These are phyloP conservation scores for Guadua angustifolia DNA, from an alignment of 176 grass and related monocot species.

Conservation along the genomic window DNA sequence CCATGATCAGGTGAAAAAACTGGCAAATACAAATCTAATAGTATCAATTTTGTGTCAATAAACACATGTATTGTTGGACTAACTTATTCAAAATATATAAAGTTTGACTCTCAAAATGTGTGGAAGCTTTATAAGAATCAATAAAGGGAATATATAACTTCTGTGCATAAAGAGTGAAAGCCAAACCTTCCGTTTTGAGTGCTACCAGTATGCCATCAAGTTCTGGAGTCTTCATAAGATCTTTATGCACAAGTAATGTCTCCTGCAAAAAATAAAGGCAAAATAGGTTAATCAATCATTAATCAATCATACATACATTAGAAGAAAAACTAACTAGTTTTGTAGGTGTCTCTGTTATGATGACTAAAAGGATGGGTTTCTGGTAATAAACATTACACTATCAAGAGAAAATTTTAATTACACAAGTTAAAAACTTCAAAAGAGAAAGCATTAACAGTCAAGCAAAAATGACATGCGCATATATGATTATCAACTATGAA, in stretches of 20 bases:
- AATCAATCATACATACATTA: not conserved
- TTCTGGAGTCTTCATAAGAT: constrained; percentile 61
- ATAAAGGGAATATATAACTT: not conserved
- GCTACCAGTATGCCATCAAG: constrained; percentile 71
- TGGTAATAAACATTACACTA: not conserved
- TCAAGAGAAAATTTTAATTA: not conserved
- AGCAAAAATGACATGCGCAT: not conserved
- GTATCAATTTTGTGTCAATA: no score
- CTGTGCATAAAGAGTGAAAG: not conserved
- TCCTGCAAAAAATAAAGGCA: constrained; percentile 57
- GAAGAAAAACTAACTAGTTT: not conserved
- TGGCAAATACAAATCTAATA: no score
- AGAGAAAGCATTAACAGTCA: not conserved
- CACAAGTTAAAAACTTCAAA: constrained; percentile 19
- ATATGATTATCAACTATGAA: constrained; percentile 17
- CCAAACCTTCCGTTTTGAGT: constrained; percentile 80
- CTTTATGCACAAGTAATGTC: constrained; percentile 91
- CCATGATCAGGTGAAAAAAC: no score
- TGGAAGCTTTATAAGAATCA: not conserved
- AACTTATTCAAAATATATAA: no score
- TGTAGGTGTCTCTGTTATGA: not conserved
- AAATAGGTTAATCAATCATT: constrained; percentile 18
- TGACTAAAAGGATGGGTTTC: not conserved
- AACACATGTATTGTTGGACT: no score
- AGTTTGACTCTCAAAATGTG: not conserved